Percentiles rank a stretch among this genome's conserved stretches.
These are phyloP conservation scores for Jimgerdemannia flammicorona DNA, from an alignment of 192 early-diverging fungal genomes.

Conservation along the genomic window DNA sequence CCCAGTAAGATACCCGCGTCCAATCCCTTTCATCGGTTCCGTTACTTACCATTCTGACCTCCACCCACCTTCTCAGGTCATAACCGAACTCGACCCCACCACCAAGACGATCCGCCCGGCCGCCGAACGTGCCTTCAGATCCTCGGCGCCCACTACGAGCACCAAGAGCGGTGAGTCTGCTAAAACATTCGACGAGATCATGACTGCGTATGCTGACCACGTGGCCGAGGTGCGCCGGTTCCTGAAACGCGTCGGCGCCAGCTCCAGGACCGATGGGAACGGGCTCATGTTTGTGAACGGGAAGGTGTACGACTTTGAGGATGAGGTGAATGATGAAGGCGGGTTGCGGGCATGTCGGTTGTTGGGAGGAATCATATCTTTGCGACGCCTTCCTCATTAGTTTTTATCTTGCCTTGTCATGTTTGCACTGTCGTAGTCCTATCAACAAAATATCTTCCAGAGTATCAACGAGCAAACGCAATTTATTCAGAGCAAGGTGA, in stretches of 20 bases:
- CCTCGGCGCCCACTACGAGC: not conserved
- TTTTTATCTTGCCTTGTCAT: not conserved
- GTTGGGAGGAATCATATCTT: slow-evolving; percentile 9
- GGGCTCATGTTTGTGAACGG: slow-evolving; percentile 80
- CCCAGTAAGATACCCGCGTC: not conserved
- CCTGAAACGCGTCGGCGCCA: slow-evolving; percentile 17
- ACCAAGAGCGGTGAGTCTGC: slow-evolving; percentile 5
- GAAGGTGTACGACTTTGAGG: slow-evolving; percentile 59
- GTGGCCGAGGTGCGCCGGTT: slow-evolving; percentile 8
- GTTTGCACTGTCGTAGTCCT: slow-evolving; percentile 16
- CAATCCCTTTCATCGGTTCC: not conserved
- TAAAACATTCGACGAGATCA: slow-evolving; percentile 15
- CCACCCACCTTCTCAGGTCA: not conserved
- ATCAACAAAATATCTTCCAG: slow-evolving; percentile 20
- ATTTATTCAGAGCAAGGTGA: slow-evolving; percentile 26
- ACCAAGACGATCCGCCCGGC: not conserved
- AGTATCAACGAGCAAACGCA: slow-evolving; percentile 20
- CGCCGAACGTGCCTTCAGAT: slow-evolving; percentile 3
- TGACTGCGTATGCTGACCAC: slow-evolving; percentile 10
- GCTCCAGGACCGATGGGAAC: slow-evolving; percentile 14
- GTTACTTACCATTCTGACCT: not conserved
- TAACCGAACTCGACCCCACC: not conserved
- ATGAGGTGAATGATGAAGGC: slow-evolving; percentile 23
- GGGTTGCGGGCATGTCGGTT: not conserved
- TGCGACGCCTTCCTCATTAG: slow-evolving; percentile 10